Evolutionary conservation across 495 filamentous ascomycete species (phyloP).

Genomic region (Penicillium bovifimosum): DNA sequence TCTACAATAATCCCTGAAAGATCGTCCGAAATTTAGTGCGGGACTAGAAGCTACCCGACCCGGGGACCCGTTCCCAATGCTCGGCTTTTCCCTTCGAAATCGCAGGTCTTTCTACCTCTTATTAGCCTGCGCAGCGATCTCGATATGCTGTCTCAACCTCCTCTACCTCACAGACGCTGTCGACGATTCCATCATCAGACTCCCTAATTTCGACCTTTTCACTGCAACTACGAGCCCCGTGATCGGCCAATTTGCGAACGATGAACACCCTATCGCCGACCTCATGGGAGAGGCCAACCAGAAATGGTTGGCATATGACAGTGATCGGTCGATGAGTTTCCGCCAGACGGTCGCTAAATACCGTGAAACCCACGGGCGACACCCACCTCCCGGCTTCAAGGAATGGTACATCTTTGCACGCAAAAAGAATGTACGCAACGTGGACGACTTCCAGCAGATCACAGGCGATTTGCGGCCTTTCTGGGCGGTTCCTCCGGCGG

Average conservation of each 20-base stretch:
- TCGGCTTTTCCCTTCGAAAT: constrained; percentile 11
- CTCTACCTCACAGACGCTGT: constrained; percentile 9
- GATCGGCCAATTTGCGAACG: constrained; percentile 10
- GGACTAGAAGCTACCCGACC: not conserved
- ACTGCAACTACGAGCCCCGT: constrained; percentile 1
- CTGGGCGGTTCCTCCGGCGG: constrained; percentile 55
- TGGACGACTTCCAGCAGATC: constrained; percentile 71
- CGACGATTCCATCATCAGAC: constrained; percentile 6
- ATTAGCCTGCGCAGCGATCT: constrained; percentile 7
- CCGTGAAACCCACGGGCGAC: constrained; percentile 55
- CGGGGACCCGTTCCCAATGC: constrained; percentile 8
- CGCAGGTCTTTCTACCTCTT: constrained; percentile 14
- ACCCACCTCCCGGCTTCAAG: constrained; percentile 69
- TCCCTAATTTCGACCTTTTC: constrained; percentile 6
- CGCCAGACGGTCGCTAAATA: constrained; percentile 57
- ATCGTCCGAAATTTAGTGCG: not conserved
- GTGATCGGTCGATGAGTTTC: constrained; percentile 28
- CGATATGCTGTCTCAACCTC: constrained; percentile 14
- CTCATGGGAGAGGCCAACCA: constrained; percentile 17
- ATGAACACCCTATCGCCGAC: constrained; percentile 15
- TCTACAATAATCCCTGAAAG: not conserved
- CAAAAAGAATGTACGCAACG: constrained; percentile 51
- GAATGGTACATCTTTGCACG: constrained; percentile 64
- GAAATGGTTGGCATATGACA: constrained; percentile 14
- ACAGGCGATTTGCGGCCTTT: constrained; percentile 66